Evolutionary conservation across 345 rosid species (phyloP).

Genomic region (Dipteronia dyeriana): DNA sequence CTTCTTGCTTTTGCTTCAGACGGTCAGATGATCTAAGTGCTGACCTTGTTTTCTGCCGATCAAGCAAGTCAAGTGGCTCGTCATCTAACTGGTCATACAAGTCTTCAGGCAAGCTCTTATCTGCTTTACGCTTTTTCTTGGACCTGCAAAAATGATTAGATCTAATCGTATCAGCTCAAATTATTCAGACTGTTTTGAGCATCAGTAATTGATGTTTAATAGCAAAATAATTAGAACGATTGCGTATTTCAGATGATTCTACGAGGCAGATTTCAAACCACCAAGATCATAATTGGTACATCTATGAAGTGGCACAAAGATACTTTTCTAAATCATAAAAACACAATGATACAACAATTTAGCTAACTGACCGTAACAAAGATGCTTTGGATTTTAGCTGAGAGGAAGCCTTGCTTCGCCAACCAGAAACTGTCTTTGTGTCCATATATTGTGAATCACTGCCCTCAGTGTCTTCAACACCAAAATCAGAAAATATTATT

Average conservation of each 20-base stretch:
- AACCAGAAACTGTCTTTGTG: conserved; percentile 40
- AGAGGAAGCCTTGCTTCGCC: conserved; percentile 45
- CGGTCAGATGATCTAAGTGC: conserved; percentile 64
- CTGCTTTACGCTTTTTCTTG: conserved; percentile 49
- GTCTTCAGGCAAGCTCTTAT: conserved; percentile 75
- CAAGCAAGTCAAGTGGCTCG: conserved; percentile 93
- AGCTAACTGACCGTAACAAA: conserved; percentile 48
- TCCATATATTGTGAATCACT: conserved; percentile 59
- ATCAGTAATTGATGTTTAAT: neutral
- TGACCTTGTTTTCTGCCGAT: conserved; percentile 67
- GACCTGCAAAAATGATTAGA: conserved; percentile 38
- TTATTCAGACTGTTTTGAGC: neutral
- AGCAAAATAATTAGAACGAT: neutral
- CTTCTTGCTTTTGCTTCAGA: conserved; percentile 60
- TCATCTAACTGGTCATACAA: conserved; percentile 68
- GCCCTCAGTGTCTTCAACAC: conserved; percentile 55
- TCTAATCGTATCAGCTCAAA: conserved; percentile 14
- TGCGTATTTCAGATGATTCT: neutral
- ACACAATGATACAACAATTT: neutral
- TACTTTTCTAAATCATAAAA: neutral
- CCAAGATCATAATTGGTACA: neutral
- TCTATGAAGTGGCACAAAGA: neutral
- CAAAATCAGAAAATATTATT: conserved; percentile 84
- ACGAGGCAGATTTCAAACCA: neutral
- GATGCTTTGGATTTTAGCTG: conserved; percentile 51